Evolutionary conservation across 768 basidiomycete species (phyloP), one percentile per base, ranked within the genome.

Genomic region (Trametes cubensis): DNA sequence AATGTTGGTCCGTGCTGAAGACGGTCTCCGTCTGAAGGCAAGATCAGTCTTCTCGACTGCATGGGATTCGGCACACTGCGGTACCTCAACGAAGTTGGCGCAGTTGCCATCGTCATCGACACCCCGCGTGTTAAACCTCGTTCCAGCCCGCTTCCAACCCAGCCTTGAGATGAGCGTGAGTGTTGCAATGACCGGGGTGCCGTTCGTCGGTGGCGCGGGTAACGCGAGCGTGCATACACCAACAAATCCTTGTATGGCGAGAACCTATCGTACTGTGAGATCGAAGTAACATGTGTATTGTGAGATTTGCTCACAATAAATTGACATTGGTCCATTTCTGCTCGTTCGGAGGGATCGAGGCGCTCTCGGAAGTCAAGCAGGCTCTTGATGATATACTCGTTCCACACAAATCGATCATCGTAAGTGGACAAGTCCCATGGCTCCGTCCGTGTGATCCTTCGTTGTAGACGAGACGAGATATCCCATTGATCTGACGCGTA

Each of bases 51-150:
- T 45, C 34, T 3, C 20, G 39, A 56, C 21, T 26, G 6, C 53
- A 53, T 38, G 30, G 60, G 42, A 47, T 40, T 14, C 46, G 53
- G 28, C 28, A 26, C 44, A 34, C 34, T 26, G n/a, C 15, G 41
- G 25, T 67, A 87, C 93, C 84, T 99, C 97, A 7, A 96, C 96
- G 74, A 97, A 98, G 71, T 98, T 98, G 34, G 96, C 96, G 30
- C 89, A 90, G 71, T 95, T 88, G 40, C 95, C 94, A 65, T 95
- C 92, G 71, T 97, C 95, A 70, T 98, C 95, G 11, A 98, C 91
- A 2, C 96, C 96, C 60, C 96, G 84, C 14, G 95, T 95, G 73
- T 97, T 98, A 78, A 98, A 99, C 41, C 97, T 85, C 20, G 97
- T 98, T 3, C 97, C 97, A 25, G 97, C 95, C 66, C 96, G 83